Percentiles rank a stretch among this genome's conserved stretches.
Conservation (phyloP, 352 stramenopile genomes). For the Pythium chondricola region DNA sequence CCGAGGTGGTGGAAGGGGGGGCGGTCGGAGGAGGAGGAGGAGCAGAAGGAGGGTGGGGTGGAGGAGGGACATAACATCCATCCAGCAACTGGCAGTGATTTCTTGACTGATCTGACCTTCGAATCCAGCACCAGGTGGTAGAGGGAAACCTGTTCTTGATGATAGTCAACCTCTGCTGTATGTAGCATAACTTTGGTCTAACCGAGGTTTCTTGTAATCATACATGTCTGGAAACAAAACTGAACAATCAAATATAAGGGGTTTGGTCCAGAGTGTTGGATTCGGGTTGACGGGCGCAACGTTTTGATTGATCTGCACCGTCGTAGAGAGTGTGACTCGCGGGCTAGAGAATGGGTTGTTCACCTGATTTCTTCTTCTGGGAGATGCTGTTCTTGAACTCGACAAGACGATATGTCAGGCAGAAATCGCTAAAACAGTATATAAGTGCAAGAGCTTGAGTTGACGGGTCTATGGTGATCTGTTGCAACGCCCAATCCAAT, state of each 20-base stretch:
- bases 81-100: neutral
- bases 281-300: too few species aligned
- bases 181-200: neutral
- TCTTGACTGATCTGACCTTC: neutral
- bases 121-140: neutral
- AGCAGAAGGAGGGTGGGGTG: too few species aligned
- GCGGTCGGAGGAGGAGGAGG: too few species aligned
- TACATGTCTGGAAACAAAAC: too few species aligned
- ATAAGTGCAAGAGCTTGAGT: too few species aligned
- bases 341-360: neutral
- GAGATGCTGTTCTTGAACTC: neutral
- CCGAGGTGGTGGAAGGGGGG: too few species aligned
- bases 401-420: neutral
- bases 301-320: neutral
- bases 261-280: too few species aligned
- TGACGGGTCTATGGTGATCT: too few species aligned
- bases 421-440: too few species aligned
- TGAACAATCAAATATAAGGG: neutral
- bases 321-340: constrained; percentile 4
- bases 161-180: neutral
- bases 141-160: neutral
- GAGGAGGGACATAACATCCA: too few species aligned
- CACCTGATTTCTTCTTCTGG: constrained; percentile 1
- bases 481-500: too few species aligned
- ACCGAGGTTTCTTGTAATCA: neutral